Percentiles rank a stretch among this genome's conserved stretches.
phyloP scores from a whole-genome alignment of 306 rosid genomes.

The Ceratonia siliqua region DNA sequence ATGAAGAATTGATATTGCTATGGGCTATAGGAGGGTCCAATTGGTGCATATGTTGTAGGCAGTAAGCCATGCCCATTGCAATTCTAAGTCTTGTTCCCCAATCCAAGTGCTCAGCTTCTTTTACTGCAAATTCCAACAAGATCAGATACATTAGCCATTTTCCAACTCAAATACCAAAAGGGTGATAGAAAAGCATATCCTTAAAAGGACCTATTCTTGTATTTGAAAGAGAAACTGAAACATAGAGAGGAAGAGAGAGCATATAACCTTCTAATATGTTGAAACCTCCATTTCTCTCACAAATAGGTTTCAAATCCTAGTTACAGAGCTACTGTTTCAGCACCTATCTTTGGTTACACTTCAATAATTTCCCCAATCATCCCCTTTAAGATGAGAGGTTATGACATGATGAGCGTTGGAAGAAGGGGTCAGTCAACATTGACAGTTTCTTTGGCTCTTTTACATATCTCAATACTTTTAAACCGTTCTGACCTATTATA shows the following conservation, averaged over 20 bases:
- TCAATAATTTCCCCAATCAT: background rate
- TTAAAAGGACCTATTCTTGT: conserved; percentile 4
- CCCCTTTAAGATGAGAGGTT: background rate
- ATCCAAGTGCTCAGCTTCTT: conserved; percentile 94
- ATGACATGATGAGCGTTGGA: background rate
- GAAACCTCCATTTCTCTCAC: background rate
- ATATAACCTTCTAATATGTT: background rate
- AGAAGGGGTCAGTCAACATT: background rate
- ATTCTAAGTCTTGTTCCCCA: conserved; percentile 83
- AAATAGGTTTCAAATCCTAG: background rate
- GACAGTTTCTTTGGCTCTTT: background rate
- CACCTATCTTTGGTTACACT: background rate
- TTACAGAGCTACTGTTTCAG: background rate
- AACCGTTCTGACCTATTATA: background rate
- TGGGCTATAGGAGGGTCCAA: conserved; percentile 63
- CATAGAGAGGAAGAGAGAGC: background rate
- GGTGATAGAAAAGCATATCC: background rate
- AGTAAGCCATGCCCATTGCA: conserved; percentile 83
- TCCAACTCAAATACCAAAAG: conserved; percentile 28
- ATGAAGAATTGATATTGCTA: conserved; percentile 59
- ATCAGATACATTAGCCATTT: conserved; percentile 32
- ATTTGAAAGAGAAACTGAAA: background rate
- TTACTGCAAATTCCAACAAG: conserved; percentile 55
- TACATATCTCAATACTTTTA: background rate
- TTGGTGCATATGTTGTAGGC: conserved; percentile 84